phyloP scores from a whole-genome alignment of 306 rosid species.

The Sicyos edulis region DNA sequence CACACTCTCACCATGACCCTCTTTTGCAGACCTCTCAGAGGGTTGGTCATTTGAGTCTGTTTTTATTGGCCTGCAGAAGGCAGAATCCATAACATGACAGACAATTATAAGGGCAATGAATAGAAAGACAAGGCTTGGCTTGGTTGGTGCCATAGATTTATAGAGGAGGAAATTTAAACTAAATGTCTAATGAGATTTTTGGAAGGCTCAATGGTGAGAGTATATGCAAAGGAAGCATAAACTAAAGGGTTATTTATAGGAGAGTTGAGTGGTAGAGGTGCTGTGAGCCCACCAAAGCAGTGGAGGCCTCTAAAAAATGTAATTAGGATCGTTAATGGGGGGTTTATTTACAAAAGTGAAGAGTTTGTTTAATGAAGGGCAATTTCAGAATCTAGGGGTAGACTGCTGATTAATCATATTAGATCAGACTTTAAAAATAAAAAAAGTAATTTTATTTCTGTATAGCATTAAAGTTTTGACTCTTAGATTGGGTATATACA shows the following conservation, averaged over 20 bases:
- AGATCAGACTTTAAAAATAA: no score
- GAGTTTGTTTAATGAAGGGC: no score
- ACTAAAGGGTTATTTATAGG: constrained; percentile 12
- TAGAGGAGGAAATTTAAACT: no score
- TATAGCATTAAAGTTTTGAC: no score
- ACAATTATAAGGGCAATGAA: not conserved
- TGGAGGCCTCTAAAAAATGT: not conserved
- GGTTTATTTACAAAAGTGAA: no score
- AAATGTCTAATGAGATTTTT: no score
- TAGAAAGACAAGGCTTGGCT: constrained; percentile 11
- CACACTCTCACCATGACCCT: not conserved
- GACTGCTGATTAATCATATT: no score
- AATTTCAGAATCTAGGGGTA: no score
- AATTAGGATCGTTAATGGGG: no score
- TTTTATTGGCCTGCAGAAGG: not conserved
- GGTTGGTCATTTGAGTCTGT: not conserved
- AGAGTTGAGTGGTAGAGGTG: not conserved
- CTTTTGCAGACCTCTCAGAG: not conserved
- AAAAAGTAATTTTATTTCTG: no score
- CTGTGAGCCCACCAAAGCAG: constrained; percentile 7
- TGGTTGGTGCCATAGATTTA: constrained; percentile 7
- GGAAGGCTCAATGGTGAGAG: not conserved
- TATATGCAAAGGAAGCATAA: constrained; percentile 9
- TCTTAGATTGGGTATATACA: no score
- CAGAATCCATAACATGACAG: not conserved